These are phyloP conservation scores for Taxillus chinensis DNA, from an alignment of 164 flowering plant genomes.

Conservation along the genomic window DNA sequence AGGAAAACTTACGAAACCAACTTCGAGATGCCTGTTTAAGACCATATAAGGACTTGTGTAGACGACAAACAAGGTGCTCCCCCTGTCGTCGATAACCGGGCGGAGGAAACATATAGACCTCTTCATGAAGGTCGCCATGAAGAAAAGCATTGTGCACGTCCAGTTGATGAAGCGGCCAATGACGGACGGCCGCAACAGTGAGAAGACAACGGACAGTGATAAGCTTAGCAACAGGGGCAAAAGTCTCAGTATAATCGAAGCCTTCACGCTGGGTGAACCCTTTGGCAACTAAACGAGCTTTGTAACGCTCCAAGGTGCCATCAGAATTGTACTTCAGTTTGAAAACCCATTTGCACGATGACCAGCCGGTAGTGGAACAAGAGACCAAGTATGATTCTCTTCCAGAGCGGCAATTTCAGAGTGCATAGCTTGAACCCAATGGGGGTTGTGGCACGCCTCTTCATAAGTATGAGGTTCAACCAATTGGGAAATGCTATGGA, in stretches of 20 bases:
- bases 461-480: neutral
- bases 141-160: neutral
- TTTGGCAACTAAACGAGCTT: neutral
- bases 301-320: neutral
- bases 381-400: neutral
- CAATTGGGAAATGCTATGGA: neutral
- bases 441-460: neutral
- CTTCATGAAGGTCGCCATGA: conserved; percentile 1
- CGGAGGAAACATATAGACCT: neutral
- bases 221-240: conserved; percentile 3
- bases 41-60: neutral
- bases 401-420: neutral
- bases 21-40: conserved; percentile 4
- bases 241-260: neutral
- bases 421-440: neutral
- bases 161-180: conserved; percentile 1
- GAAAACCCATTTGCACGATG: neutral
- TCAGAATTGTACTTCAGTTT: neutral
- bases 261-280: neutral
- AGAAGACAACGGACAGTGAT: conserved; percentile 1
- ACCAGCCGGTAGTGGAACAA: neutral
- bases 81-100: neutral
- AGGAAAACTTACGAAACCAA: conserved; percentile 3
- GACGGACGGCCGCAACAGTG: neutral
- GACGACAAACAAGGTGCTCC: conserved; percentile 1